Evolutionary conservation across 495 filamentous ascomycete species (phyloP), one percentile per base, ranked within the genome.

Genomic region (Aspergillus baeticus): DNA sequence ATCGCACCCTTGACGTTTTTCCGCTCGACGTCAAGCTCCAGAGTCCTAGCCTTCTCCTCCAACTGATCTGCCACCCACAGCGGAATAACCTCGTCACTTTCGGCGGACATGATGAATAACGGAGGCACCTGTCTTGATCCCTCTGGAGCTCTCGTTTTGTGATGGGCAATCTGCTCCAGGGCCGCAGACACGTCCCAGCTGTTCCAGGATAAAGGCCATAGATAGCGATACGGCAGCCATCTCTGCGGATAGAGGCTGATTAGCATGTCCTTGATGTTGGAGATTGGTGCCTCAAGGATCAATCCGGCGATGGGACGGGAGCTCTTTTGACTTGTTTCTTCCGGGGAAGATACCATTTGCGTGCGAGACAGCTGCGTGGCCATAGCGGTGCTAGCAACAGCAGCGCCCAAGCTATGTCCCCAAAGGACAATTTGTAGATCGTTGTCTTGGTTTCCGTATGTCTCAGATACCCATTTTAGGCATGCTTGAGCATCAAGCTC

Each of bases 341-440:
- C 23, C 14, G 3, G 14, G 21, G 45, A n/a, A n/a, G n/a, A 18
- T 17, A 2, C 6, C 22, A 6, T n/a, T 5, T n/a, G n/a, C n/a
- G 43, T n/a, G 2, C 11, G 18, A 0, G 59, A 22, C 3, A 73
- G 52, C 38, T 70, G 61, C 20, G 77, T 77, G 7, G 87, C 80
- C 3, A 85, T 74, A 6, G 82, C 84, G 3, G 69, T 67, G 35
- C 66, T 69, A 7, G 78, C 80, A 57, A 86, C 74, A 3, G 75
- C 80, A 11, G 77, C 81, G 5, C 91, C 90, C 18, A 93, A 84
- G 55, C 83, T 88, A 60, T 94, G 90, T 0, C 89, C 89, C 90
- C 89, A 94, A n/a, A 94, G 64, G 0, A 92, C 62, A 10, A 91
- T 36, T 23, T 77, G 71, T 3, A 77, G 68, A 17, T 68, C 62